Percentiles rank a stretch among this genome's conserved stretches.
phyloP scores from a whole-genome alignment of 352 stramenopile genomes.

The Phytophthora sp. region DNA sequence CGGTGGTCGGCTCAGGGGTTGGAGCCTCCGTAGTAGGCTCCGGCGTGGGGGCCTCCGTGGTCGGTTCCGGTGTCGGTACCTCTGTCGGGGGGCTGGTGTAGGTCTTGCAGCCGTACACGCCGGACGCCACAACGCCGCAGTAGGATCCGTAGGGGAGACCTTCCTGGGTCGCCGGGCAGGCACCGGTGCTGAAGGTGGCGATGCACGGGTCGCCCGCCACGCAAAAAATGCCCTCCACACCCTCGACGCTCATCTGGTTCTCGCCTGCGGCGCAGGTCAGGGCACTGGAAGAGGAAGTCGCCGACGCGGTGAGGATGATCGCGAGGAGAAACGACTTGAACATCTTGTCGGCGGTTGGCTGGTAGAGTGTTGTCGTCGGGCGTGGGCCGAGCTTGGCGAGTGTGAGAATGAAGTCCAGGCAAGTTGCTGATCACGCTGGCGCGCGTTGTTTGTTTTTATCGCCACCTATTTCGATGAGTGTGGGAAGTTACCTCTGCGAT shows the following conservation, averaged over 20 bases:
- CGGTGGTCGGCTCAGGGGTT: background rate
- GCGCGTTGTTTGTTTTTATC: background rate
- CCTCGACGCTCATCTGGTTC: slow-evolving; percentile 43
- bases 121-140: slow-evolving; percentile 38
- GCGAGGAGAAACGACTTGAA: slow-evolving; percentile 38
- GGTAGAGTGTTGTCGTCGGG: background rate
- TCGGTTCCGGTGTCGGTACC: background rate
- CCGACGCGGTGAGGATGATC: slow-evolving; percentile 20
- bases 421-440: background rate
- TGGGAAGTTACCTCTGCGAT: slow-evolving; percentile 19
- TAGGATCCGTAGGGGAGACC: slow-evolving; percentile 41
- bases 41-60: background rate
- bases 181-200: slow-evolving; percentile 25
- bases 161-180: slow-evolving; percentile 27
- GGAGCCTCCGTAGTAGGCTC: slow-evolving; percentile 2
- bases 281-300: slow-evolving; percentile 11
- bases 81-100: slow-evolving; percentile 4
- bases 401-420: slow-evolving; percentile 19
- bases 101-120: slow-evolving; percentile 44
- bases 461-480: slow-evolving; percentile 16
- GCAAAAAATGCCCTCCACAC: slow-evolving; percentile 37
- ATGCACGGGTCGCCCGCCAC: slow-evolving; percentile 30
- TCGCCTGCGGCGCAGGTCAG: slow-evolving; percentile 20
- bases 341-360: slow-evolving; percentile 12
- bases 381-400: slow-evolving; percentile 11